phyloP scores from a whole-genome alignment of 176 grass and related monocot species.

The Oryza glaberrima region DNA sequence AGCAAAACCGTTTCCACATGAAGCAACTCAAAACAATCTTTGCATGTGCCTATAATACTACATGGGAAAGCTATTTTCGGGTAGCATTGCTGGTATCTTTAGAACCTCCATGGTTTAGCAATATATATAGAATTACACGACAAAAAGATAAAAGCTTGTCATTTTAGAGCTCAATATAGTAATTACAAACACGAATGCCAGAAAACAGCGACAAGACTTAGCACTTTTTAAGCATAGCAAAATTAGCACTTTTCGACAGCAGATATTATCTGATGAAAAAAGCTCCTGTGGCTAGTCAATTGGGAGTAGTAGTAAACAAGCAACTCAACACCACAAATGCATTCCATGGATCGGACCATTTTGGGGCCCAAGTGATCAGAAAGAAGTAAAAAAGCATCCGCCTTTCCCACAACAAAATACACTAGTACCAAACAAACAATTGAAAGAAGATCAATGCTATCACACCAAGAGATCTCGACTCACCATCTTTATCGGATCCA shows the following conservation, averaged over 20 bases:
- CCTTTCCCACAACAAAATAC: slow-evolving; percentile 13
- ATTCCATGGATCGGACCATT: slow-evolving; percentile 6
- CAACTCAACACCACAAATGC: slow-evolving; percentile 7
- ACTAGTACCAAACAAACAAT: slow-evolving; percentile 19
- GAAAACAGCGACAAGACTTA: neutral
- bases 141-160: slow-evolving; percentile 6
- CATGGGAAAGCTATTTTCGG: slow-evolving; percentile 20
- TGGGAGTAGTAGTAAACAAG: neutral
- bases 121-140: slow-evolving; percentile 3
- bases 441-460: slow-evolving; percentile 14
- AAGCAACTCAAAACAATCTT: slow-evolving; percentile 29
- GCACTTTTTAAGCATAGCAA: neutral
- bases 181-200: neutral
- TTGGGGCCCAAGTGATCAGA: slow-evolving; percentile 5
- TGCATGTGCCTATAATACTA: slow-evolving; percentile 26
- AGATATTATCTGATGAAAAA: neutral
- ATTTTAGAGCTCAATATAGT: slow-evolving; percentile 8
- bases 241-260: neutral
- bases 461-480: slow-evolving; percentile 19
- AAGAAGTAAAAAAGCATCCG: neutral
- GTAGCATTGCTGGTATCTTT: slow-evolving; percentile 25
- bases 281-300: neutral
- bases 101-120: neutral
- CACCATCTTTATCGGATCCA: slow-evolving; percentile 60
- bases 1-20: slow-evolving; percentile 1